Percentiles rank a stretch among this genome's conserved stretches.
Evolutionary conservation across 2,329 filamentous ascomycete genomes (phyloP).

Genomic region (Clarireedia hainanense): DNA sequence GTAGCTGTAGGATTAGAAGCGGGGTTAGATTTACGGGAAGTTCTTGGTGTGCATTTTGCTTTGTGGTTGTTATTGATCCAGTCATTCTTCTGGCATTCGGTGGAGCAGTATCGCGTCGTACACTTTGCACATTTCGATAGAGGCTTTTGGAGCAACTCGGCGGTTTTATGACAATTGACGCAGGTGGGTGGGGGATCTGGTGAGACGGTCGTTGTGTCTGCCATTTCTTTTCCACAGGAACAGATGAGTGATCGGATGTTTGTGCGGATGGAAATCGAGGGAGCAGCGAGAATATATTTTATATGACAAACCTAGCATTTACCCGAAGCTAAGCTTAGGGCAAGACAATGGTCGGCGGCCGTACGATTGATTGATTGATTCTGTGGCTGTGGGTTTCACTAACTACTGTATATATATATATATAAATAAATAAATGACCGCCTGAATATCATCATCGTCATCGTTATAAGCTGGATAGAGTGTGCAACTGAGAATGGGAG

Average conservation of each 20-base stretch:
- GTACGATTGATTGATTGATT: too few species aligned
- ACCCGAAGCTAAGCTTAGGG: too few species aligned
- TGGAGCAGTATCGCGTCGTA: neutral
- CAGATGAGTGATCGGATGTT: neutral
- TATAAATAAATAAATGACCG: too few species aligned
- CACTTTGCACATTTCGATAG: neutral
- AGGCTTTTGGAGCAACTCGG: neutral
- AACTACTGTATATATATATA: too few species aligned
- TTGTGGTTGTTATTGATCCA: neutral
- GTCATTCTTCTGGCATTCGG: neutral
- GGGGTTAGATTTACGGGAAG: neutral
- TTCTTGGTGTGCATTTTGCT: neutral
- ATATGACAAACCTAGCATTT: too few species aligned
- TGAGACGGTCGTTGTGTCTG: neutral
- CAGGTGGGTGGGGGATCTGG: neutral
- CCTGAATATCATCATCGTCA: too few species aligned
- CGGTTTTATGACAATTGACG: neutral
- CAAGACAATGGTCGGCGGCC: too few species aligned
- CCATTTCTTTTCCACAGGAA: neutral
- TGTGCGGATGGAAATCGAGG: too few species aligned
- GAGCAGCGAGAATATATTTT: too few species aligned
- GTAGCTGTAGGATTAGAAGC: neutral
- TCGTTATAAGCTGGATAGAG: too few species aligned
- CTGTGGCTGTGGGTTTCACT: too few species aligned
- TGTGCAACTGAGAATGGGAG: too few species aligned